phyloP scores from a whole-genome alignment of 1,284 basidiomycete genomes.

The Crucibulum cyathiforme region DNA sequence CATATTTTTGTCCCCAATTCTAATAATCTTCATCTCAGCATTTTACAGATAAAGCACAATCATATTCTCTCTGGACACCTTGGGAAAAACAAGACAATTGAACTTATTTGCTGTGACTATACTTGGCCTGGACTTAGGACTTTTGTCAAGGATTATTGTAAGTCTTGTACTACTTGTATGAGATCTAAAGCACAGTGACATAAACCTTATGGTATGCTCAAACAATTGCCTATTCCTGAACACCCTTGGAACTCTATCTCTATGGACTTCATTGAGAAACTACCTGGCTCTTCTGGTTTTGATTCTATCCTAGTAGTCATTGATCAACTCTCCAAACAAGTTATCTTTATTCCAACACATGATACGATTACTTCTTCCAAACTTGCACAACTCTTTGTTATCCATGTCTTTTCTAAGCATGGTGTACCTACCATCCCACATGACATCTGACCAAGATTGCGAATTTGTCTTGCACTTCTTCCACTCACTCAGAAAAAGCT shows the following conservation, averaged over 20 bases:
- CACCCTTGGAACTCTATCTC: background rate
- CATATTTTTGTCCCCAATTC: background rate
- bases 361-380: too few species aligned
- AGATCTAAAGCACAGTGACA: background rate
- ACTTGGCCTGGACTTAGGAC: background rate
- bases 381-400: too few species aligned
- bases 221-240: background rate
- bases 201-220: constrained; percentile 3
- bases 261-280: constrained; percentile 7
- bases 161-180: background rate
- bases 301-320: background rate
- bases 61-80: background rate
- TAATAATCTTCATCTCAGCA: background rate
- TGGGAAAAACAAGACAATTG: too few species aligned
- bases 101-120: too few species aligned
- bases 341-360: too few species aligned
- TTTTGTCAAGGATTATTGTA: constrained; percentile 1
- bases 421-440: constrained; percentile 33
- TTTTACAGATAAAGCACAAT: background rate
- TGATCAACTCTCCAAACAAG: too few species aligned
- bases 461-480: constrained; percentile 15
- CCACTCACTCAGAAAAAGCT: constrained; percentile 6
- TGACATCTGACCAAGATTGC: constrained; percentile 30
- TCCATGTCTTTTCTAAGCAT: constrained; percentile 29
- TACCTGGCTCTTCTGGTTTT: constrained; percentile 1